Evolutionary conservation across 2,329 filamentous ascomycete species (phyloP), one percentile per base, ranked within the genome.

Genomic region (Fusarium pseudograminearum): DNA sequence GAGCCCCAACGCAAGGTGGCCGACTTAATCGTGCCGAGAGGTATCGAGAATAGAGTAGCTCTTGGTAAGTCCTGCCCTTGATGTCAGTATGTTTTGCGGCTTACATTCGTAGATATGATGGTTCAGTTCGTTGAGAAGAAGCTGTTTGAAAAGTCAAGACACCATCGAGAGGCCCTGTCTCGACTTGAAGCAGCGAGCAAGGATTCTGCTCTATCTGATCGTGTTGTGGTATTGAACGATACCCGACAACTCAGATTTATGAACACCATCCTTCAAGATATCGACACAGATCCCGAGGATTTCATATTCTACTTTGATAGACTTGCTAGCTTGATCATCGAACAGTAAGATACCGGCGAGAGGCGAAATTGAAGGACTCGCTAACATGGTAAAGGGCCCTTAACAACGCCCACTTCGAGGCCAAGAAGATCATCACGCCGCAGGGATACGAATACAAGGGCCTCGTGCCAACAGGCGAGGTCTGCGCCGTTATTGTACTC

Each of bases 261-360:
- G 87, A 94, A 93, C 78, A 98, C 94, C 0, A 92, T 98, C 59
- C 88, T 99, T 41, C 91, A 97, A 76, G 87, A 96, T 73, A 91
- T 92, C 20, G 86, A 90, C 48, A 95, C 93, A 0, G 84, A 87
- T 9, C 87, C 93, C 42, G 95, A 97, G 77, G 94, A 98, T 73
- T 98, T 98, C 78, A 93, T 97, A 67, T 98, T 98, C 80, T 98
- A 98, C 80, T 98, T 98, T 79, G 94, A 99, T 80, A 89, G 96
- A 38, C 84, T 98, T 38, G 89, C 93, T 3, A 89, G 92, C n/a
- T 84, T 98, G 54, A 84, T 98, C 28, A 88, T 98, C 47, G 95
- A 98, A 79, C 83, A 89, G 87, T 90, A 80, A 65, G 65, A 86
- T 3, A 36, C 7, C 6, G 11, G 33, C 30, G 40, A 18, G 12